A percentile compares a stretch with the other conserved stretches of the same genome.
Conservation (phyloP, 805 yeast species). For the Nakazawaea anatomiae region DNA sequence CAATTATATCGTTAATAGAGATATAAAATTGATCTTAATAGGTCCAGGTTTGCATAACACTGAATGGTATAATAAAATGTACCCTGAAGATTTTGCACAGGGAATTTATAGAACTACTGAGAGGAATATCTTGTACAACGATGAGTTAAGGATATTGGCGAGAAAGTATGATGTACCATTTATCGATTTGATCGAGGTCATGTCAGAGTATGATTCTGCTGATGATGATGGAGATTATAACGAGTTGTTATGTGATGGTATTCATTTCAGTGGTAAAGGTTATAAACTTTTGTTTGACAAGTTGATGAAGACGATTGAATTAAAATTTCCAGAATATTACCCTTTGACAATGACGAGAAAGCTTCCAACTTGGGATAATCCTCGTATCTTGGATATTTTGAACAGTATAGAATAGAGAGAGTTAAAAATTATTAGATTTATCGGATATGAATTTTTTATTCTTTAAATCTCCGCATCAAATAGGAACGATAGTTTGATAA, state of each 20-base stretch:
- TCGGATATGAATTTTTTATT: too few relatives aligned
- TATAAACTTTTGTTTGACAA: constrained; percentile 31
- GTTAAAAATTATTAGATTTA: background rate
- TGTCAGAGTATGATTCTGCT: constrained; percentile 28
- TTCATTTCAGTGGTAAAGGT: constrained; percentile 35
- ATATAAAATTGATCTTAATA: constrained; percentile 49
- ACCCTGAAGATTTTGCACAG: constrained; percentile 27
- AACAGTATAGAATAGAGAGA: background rate
- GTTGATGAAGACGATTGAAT: constrained; percentile 24
- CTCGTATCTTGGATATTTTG: background rate
- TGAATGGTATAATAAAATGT: constrained; percentile 29
- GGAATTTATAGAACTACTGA: constrained; percentile 43
- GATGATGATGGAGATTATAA: constrained; percentile 14
- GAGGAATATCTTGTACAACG: constrained; percentile 42
- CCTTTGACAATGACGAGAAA: constrained; percentile 16
- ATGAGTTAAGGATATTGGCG: constrained; percentile 43
- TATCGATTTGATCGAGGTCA: constrained; percentile 45
- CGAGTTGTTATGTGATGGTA: constrained; percentile 34
- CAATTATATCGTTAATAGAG: constrained; percentile 29
- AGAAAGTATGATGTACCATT: constrained; percentile 43
- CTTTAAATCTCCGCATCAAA: too few relatives aligned
- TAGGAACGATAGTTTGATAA: too few relatives aligned
- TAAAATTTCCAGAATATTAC: constrained; percentile 28
- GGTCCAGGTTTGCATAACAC: constrained; percentile 58
- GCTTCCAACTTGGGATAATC: constrained; percentile 19